Evolutionary conservation across 2,329 filamentous ascomycete genomes (phyloP).

Genomic region (Boeremia lycopersici): DNA sequence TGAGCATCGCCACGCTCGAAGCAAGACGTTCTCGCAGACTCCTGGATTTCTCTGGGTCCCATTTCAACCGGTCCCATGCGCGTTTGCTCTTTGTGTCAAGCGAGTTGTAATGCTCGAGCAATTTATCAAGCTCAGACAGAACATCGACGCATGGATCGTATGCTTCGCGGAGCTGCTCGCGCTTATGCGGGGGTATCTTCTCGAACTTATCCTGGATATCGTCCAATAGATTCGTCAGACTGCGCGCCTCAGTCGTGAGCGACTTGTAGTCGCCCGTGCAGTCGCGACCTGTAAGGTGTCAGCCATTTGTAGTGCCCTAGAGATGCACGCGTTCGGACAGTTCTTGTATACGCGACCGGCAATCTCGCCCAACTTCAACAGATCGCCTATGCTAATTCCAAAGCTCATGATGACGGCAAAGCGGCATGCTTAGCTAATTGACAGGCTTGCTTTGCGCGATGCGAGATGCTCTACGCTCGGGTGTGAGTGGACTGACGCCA

Average conservation of each 20-base stretch:
- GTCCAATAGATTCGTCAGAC: conserved; percentile 34
- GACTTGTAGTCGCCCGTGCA: conserved; percentile 39
- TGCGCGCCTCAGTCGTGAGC: conserved; percentile 32
- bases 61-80: conserved; percentile 40
- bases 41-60: conserved; percentile 31
- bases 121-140: conserved; percentile 33
- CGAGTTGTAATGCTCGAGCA: conserved; percentile 35
- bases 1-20: conserved; percentile 33
- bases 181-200: conserved; percentile 28
- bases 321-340: conserved; percentile 16
- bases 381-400: conserved; percentile 32
- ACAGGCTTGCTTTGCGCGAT: too few relatives aligned
- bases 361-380: conserved; percentile 35
- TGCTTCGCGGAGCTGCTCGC: conserved; percentile 27
- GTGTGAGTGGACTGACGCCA: too few relatives aligned
- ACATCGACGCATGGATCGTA: conserved; percentile 35
- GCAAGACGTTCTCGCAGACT: conserved; percentile 31
- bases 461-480: too few relatives aligned
- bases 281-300: conserved; percentile 31
- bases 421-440: not conserved
- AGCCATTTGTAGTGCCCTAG: not conserved
- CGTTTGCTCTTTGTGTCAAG: conserved; percentile 39
- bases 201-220: conserved; percentile 38
- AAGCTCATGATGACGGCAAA: conserved; percentile 29
- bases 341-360: conserved; percentile 34